A percentile compares a stretch with the other conserved stretches of the same genome.
Evolutionary conservation across 345 rosid genomes (phyloP).

Genomic region (Balakata baccata): DNA sequence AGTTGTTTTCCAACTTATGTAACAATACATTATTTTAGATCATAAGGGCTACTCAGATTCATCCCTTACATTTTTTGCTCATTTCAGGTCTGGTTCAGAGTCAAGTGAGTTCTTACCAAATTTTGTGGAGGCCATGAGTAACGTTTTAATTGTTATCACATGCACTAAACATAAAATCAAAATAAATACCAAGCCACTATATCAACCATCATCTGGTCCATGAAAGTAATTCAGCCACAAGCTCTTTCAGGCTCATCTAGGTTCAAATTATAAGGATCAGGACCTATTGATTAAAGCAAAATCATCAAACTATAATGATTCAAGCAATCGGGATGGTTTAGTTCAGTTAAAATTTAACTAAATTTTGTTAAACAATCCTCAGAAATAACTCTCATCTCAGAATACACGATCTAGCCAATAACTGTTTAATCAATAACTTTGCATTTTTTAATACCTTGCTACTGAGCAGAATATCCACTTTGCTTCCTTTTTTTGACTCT

Average conservation of each 20-base stretch:
- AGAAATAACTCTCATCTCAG: neutral
- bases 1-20: neutral
- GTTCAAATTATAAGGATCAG: too few relatives aligned
- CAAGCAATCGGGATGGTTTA: neutral
- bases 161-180: neutral
- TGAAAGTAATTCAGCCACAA: neutral
- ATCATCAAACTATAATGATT: neutral
- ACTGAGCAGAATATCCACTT: constrained; percentile 46
- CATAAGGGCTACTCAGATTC: neutral
- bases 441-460: constrained; percentile 46
- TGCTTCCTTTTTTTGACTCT: constrained; percentile 56
- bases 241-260: too few relatives aligned
- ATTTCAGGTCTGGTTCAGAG: neutral
- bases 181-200: neutral
- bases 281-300: neutral
- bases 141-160: neutral
- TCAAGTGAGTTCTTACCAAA: neutral
- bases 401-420: neutral
- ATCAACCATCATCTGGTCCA: neutral
- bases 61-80: neutral
- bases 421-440: neutral
- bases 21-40: neutral
- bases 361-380: neutral
- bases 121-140: neutral
- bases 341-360: neutral